Percentiles rank a stretch among this genome's conserved stretches.
phyloP scores from a whole-genome alignment of 176 grass and related monocot species.

The Poa pratensis region DNA sequence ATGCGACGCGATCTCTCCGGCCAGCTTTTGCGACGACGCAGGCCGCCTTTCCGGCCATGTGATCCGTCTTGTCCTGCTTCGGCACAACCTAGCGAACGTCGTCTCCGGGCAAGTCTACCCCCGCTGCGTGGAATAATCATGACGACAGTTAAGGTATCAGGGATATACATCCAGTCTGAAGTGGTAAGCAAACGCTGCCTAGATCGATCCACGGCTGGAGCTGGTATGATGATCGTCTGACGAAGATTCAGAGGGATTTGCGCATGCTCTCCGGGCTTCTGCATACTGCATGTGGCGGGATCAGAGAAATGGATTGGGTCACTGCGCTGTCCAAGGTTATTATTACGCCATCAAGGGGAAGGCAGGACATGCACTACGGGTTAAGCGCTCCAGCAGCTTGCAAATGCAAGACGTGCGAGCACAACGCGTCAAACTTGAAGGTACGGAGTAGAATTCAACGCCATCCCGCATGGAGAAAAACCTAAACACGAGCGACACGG shows the following conservation, averaged over 20 bases:
- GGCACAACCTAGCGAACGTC: not conserved
- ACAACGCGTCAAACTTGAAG: not conserved
- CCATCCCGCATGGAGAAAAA: too few relatives aligned
- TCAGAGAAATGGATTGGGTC: not conserved
- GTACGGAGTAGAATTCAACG: too few relatives aligned
- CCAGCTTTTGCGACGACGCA: conserved; percentile 8
- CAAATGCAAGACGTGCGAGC: not conserved
- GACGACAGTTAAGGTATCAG: not conserved
- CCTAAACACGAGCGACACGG: too few relatives aligned
- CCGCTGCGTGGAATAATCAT: not conserved
- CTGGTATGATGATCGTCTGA: not conserved
- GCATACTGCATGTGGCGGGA: not conserved
- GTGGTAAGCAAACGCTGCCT: not conserved
- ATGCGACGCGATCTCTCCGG: not conserved
- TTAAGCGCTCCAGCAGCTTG: not conserved
- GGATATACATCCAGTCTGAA: not conserved
- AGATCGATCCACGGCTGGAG: not conserved
- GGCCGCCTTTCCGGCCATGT: not conserved
- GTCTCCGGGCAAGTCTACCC: too few relatives aligned
- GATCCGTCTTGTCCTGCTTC: not conserved
- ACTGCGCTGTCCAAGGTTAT: not conserved
- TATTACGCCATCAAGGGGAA: not conserved
- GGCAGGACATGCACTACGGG: not conserved
- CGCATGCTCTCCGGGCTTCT: not conserved
- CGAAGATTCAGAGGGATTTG: not conserved